Conservation (phyloP, 2,329 filamentous ascomycete genomes). For the Penicillium griseofulvum region DNA sequence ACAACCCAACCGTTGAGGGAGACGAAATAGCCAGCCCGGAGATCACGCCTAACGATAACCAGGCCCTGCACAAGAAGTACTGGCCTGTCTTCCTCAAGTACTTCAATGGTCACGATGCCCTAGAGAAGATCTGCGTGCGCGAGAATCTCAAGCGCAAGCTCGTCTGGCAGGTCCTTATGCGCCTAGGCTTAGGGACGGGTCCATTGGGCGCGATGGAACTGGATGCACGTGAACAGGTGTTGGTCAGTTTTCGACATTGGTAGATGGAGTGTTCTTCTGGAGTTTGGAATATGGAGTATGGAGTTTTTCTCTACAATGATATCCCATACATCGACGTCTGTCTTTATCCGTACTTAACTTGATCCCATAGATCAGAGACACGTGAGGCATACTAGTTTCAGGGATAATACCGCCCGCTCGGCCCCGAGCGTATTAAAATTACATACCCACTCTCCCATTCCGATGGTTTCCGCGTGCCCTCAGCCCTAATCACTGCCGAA, state of each 20-base stretch:
- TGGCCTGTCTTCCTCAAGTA: constrained; percentile 79
- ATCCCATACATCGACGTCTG: not conserved
- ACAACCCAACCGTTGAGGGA: constrained; percentile 14
- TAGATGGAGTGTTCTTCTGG: constrained; percentile 34
- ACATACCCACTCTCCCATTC: constrained; percentile 23
- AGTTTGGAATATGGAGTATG: not conserved
- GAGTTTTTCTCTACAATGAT: constrained; percentile 1
- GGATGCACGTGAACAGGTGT: constrained; percentile 38
- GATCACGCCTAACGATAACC: constrained; percentile 22
- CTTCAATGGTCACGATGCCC: constrained; percentile 78
- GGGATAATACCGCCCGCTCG: constrained; percentile 10
- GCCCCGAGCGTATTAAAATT: constrained; percentile 19
- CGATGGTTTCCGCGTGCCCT: constrained; percentile 28
- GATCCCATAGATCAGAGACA: constrained; percentile 4
- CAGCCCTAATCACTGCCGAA: constrained; percentile 26
- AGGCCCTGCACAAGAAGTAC: constrained; percentile 52
- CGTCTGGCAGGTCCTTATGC: constrained; percentile 54
- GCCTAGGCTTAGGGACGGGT: constrained; percentile 65
- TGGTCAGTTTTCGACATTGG: constrained; percentile 70
- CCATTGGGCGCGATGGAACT: constrained; percentile 29
- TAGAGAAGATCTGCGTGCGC: constrained; percentile 82
- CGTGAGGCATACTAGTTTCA: not conserved
- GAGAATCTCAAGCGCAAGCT: constrained; percentile 81
- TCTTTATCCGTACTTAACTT: not conserved
- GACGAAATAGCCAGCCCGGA: constrained; percentile 14